Evolutionary conservation across 768 basidiomycete species (phyloP).

Genomic region (Agaricus bisporus): DNA sequence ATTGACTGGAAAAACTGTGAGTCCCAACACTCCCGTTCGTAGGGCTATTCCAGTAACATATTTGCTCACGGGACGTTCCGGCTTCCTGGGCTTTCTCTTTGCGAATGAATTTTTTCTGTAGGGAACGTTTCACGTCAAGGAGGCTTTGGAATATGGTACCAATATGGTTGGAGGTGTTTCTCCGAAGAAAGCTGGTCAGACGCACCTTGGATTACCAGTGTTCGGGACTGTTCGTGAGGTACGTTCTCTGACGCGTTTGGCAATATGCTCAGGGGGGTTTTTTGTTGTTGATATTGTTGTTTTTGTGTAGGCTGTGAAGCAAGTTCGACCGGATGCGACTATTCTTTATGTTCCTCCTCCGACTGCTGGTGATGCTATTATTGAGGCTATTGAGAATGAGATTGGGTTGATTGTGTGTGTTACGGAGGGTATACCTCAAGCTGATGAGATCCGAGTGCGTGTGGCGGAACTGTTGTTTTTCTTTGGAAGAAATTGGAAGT

Average conservation of each 20-base stretch:
- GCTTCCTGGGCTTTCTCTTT: background rate
- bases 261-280: background rate
- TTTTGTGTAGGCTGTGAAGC: conserved; percentile 67
- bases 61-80: background rate
- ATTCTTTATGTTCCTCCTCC: conserved; percentile 99
- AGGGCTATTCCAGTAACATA: background rate
- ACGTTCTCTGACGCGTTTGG: conserved; percentile 14
- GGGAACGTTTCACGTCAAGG: conserved; percentile 96
- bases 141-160: conserved; percentile 92
- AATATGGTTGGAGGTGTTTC: conserved; percentile 98
- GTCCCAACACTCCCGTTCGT: conserved; percentile 16
- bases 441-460: conserved; percentile 84
- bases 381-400: conserved; percentile 98
- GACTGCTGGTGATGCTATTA: conserved; percentile 90
- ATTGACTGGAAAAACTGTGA: conserved; percentile 92
- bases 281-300: background rate
- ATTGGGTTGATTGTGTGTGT: conserved; percentile 97
- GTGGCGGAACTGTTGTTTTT: conserved; percentile 16
- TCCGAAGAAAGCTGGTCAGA: conserved; percentile 93
- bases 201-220: conserved; percentile 91
- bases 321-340: conserved; percentile 86
- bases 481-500: background rate
- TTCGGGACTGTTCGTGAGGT: conserved; percentile 92
- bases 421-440: conserved; percentile 97
- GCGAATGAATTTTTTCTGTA: conserved; percentile 19